These are phyloP conservation scores for Apostasia ramifera DNA, from an alignment of 106 monocot species.

Conservation along the genomic window DNA sequence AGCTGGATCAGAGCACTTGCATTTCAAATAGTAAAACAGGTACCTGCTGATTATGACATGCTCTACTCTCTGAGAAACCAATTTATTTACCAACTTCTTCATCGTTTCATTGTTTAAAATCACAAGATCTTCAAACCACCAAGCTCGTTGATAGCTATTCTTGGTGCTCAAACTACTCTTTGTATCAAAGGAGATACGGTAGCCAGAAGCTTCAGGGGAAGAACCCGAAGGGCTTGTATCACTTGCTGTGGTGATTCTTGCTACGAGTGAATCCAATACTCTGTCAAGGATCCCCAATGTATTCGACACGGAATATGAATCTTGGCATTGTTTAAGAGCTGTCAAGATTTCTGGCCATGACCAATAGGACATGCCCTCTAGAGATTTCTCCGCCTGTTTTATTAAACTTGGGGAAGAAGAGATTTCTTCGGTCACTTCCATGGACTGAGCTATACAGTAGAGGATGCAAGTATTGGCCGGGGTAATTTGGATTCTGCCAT, in stretches of 20 bases:
- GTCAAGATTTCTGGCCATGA: constrained; percentile 54
- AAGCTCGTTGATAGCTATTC: constrained; percentile 22
- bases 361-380: constrained; percentile 45
- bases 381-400: constrained; percentile 30
- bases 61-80: constrained; percentile 44
- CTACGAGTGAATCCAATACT: constrained; percentile 46
- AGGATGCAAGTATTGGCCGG: constrained; percentile 12
- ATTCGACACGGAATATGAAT: constrained; percentile 9
- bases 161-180: constrained; percentile 20
- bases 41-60: constrained; percentile 48
- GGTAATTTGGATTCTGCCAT: constrained; percentile 7
- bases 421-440: constrained; percentile 20
- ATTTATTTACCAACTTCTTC: constrained; percentile 22
- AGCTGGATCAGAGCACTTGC: constrained; percentile 11
- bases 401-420: constrained; percentile 29
- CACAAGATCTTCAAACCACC: constrained; percentile 89
- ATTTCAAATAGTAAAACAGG: constrained; percentile 71
- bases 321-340: constrained; percentile 66
- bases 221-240: constrained; percentile 55
- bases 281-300: constrained; percentile 33
- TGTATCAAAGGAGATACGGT: constrained; percentile 72
- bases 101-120: constrained; percentile 19
- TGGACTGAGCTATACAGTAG: constrained; percentile 10
- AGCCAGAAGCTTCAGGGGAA: constrained; percentile 68
- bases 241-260: constrained; percentile 29